Evolutionary conservation across 1,139 yeast species (phyloP).

Genomic region (Lodderomyces pseudojiufengensis): DNA sequence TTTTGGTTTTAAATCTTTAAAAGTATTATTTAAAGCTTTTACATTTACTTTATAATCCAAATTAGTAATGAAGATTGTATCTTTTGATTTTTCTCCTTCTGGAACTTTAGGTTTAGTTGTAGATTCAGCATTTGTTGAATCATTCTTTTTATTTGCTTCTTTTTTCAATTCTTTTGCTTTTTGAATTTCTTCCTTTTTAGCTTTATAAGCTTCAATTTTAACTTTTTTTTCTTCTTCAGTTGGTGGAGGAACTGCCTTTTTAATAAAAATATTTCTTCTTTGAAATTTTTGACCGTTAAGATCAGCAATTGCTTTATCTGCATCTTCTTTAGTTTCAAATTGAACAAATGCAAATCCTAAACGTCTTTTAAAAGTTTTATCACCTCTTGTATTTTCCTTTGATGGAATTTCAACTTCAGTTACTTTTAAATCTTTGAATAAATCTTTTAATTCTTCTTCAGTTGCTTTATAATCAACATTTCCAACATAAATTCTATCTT

Average conservation of each 20-base stretch:
- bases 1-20: slow-evolving; percentile 46
- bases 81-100: slow-evolving; percentile 54
- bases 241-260: slow-evolving; percentile 52
- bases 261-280: slow-evolving; percentile 46
- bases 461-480: slow-evolving; percentile 52
- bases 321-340: slow-evolving; percentile 46
- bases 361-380: slow-evolving; percentile 32
- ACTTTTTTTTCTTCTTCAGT: slow-evolving; percentile 44
- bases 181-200: slow-evolving; percentile 29
- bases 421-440: slow-evolving; percentile 39
- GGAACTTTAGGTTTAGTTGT: slow-evolving; percentile 22
- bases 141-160: slow-evolving; percentile 15
- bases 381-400: slow-evolving; percentile 31
- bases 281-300: slow-evolving; percentile 44
- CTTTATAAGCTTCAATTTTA: slow-evolving; percentile 35
- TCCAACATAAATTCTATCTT: slow-evolving; percentile 48
- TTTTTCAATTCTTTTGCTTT: slow-evolving; percentile 19
- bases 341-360: slow-evolving; percentile 57
- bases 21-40: slow-evolving; percentile 41
- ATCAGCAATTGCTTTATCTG: slow-evolving; percentile 44
- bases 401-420: slow-evolving; percentile 41
- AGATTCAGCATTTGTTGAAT: slow-evolving; percentile 10
- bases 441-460: slow-evolving; percentile 47
- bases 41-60: slow-evolving; percentile 48
- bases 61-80: slow-evolving; percentile 57